Percentiles rank a stretch among this genome's conserved stretches.
phyloP scores from a whole-genome alignment of 2,329 filamentous ascomycete genomes.

The Grosmannia clavigera region DNA sequence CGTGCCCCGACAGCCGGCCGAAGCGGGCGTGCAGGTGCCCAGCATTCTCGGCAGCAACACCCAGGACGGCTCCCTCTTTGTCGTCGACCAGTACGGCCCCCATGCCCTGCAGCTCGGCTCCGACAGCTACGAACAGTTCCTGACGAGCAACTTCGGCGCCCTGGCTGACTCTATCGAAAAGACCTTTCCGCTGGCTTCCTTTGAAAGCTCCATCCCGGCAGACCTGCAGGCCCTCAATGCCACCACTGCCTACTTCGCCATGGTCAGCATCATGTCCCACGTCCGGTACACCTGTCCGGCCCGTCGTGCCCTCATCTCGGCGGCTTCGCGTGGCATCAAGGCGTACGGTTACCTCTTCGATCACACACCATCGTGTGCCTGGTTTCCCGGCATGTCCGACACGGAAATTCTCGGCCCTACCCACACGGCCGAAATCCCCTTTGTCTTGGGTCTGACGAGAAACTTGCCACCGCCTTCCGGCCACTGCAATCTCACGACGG shows the following conservation, averaged over 20 bases:
- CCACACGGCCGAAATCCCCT: conserved; percentile 19
- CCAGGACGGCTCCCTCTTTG: conserved; percentile 16
- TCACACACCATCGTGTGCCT: conserved; percentile 4
- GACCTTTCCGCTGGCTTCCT: conserved; percentile 12
- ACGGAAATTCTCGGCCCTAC: conserved; percentile 13
- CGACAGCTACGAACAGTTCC: conserved; percentile 16
- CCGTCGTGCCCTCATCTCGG: neutral
- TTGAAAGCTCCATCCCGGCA: neutral
- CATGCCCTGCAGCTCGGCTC: conserved; percentile 8
- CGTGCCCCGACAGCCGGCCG: conserved; percentile 15
- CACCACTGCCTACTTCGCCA: neutral
- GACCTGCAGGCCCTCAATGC: neutral
- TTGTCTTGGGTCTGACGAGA: conserved; percentile 15
- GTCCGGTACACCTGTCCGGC: neutral
- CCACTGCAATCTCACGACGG: conserved; percentile 13
- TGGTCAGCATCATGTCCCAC: conserved; percentile 1
- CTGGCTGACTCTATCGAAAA: conserved; percentile 14
- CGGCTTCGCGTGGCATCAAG: neutral
- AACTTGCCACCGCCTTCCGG: conserved; percentile 14
- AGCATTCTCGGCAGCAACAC: conserved; percentile 16
- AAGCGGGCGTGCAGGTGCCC: conserved; percentile 12
- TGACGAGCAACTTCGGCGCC: conserved; percentile 16
- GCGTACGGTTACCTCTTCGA: conserved; percentile 4
- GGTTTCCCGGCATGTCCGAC: neutral
- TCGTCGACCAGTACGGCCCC: conserved; percentile 11